Evolutionary conservation across 371 early-diverging fungal genomes (phyloP).

Genomic region (Circinella umbellata): DNA sequence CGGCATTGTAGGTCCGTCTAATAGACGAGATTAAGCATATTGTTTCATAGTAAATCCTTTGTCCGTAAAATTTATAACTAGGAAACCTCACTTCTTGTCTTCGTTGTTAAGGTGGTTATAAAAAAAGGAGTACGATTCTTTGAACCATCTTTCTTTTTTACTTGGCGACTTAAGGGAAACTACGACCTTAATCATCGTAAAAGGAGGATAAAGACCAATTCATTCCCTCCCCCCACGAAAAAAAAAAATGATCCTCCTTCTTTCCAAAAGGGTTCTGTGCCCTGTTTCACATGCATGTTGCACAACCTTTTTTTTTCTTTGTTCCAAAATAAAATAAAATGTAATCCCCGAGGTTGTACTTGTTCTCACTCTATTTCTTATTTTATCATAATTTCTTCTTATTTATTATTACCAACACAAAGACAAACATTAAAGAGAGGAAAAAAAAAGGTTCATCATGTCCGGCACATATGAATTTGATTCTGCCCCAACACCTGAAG

Average conservation of each 20-base stretch:
- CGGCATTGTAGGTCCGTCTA: too few species aligned
- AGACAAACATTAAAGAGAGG: background rate
- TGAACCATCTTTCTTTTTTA: too few species aligned
- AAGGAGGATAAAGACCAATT: background rate
- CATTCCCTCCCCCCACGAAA: too few species aligned
- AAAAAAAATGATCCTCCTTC: background rate
- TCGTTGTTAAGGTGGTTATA: too few species aligned
- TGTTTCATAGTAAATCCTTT: too few species aligned
- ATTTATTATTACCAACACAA: too few species aligned
- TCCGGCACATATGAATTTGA: conserved; percentile 35
- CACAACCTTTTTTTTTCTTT: background rate
- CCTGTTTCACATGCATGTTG: conserved; percentile 2
- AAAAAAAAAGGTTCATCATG: conserved; percentile 13
- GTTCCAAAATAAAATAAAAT: background rate
- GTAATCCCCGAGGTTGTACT: too few species aligned
- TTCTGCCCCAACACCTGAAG: conserved; percentile 41
- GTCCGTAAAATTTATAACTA: too few species aligned
- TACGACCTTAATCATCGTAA: background rate
- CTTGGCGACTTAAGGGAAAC: too few species aligned
- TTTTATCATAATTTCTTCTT: background rate
- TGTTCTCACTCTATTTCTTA: background rate
- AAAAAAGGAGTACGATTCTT: too few species aligned
- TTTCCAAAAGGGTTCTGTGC: background rate
- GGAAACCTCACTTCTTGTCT: too few species aligned
- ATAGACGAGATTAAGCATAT: too few species aligned